These are phyloP conservation scores for Daldinia sp. DNA, from an alignment of 2,329 filamentous ascomycete species.

Conservation along the genomic window DNA sequence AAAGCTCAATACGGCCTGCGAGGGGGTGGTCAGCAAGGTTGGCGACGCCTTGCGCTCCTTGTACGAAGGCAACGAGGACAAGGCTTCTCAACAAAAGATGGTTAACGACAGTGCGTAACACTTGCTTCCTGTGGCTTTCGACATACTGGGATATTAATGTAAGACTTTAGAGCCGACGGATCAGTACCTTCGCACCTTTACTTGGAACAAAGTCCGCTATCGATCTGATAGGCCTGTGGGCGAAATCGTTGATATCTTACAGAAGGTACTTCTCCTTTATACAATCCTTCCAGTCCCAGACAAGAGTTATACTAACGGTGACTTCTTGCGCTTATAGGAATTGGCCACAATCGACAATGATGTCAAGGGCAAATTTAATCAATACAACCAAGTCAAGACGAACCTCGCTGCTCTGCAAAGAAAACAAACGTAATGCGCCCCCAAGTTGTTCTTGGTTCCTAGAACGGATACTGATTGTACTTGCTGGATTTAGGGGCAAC, in stretches of 20 bases:
- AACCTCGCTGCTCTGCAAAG: conserved; percentile 84
- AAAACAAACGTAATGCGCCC: conserved; percentile 79
- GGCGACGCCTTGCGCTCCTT: conserved; percentile 85
- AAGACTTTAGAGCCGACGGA: conserved; percentile 84
- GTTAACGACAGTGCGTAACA: conserved; percentile 88
- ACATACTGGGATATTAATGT: conserved; percentile 43
- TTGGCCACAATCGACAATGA: conserved; percentile 93
- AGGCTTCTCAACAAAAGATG: conserved; percentile 86
- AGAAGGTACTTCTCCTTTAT: conserved; percentile 72
- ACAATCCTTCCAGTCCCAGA: too few species aligned
- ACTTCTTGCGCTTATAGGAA: conserved; percentile 67
- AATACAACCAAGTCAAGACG: conserved; percentile 92
- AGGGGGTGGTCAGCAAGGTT: conserved; percentile 87
- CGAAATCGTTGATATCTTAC: conserved; percentile 87
- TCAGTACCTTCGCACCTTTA: conserved; percentile 88
- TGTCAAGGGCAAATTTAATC: conserved; percentile 91
- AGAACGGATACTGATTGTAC: conserved; percentile 26
- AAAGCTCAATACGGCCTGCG: conserved; percentile 85
- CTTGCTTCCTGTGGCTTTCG: conserved; percentile 20
- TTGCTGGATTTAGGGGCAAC: conserved; percentile 74
- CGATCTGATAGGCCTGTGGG: conserved; percentile 89
- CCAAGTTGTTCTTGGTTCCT: neutral
- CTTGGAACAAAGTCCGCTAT: conserved; percentile 99
- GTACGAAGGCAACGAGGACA: conserved; percentile 85
- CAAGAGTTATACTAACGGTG: conserved; percentile 32